Evolutionary conservation across 2,329 filamentous ascomycete genomes (phyloP), one percentile per base, ranked within the genome.

Genomic region (Ophiosphaerella narmari): DNA sequence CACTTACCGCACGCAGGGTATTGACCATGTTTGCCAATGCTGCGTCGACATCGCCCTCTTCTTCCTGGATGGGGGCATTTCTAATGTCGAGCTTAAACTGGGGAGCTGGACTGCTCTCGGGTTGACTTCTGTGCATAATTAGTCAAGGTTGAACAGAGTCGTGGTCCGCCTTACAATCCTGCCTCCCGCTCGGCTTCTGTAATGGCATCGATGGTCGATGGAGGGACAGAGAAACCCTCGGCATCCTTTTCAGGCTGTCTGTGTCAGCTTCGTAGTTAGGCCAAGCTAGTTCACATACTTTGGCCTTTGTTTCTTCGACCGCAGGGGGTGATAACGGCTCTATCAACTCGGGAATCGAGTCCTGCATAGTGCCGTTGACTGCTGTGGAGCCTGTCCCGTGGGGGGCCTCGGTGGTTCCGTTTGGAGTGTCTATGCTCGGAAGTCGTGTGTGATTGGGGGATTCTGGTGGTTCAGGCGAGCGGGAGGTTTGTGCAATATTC

Each of bases 11-110:
- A 45, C 87, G 86, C 33, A 95, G 76, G 2, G 87, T 88, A 63
- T 86, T 90, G 26, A 87, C 86, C 40, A 94, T 86, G 63, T 82
- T 91, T 3, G 88, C 87, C 42, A 93, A 74, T 2, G 89, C 90
- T 16, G 87, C 88, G 63, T 86, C 79, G 65, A 87, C 85, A 39
- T 86, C 89, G 50, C 87, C 86, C 1, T 87, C 86, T 59, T 94
- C 90, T 62, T 93, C 89, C 3, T 84, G 83, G 16, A 94, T 89
- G 0, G 90, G 89, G 34, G 88, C 86, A 57, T 89, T 88, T 55
- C 87, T 82, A 43, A 95, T 95, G 66, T 85, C 90, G 44, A 95
- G 81, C 71, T 89, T 93, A 76, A 91, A 91, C 50, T 81, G 78
- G 7, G 86, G 78, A 39, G 43, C 48, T 1, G 65, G 46, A 21